Conservation (phyloP, 1,284 basidiomycete genomes). For the Melampsora americana region DNA sequence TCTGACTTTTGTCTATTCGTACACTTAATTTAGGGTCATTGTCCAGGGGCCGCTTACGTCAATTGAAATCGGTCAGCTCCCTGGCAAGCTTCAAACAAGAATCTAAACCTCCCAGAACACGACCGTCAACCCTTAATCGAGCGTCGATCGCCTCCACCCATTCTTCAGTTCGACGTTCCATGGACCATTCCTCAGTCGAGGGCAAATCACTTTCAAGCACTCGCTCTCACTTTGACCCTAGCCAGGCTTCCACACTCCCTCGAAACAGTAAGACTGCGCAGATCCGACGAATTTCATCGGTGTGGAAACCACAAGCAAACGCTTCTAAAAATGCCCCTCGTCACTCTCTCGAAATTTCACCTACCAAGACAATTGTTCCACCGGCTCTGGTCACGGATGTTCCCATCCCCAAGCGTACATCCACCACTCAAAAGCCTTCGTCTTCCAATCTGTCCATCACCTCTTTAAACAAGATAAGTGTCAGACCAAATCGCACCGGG, state of each 20-base stretch:
- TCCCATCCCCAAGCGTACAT: slow-evolving; percentile 3
- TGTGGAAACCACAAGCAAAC: not conserved
- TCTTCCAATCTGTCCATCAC: not conserved
- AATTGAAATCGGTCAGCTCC: not conserved
- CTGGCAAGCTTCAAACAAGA: not conserved
- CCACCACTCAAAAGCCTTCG: slow-evolving; percentile 22
- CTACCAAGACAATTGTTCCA: not conserved
- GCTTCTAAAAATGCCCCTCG: not conserved
- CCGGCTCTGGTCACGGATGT: slow-evolving; percentile 11
- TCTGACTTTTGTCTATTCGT: not conserved
- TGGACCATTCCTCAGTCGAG: not conserved
- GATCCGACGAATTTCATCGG: slow-evolving; percentile 9
- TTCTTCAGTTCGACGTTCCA: slow-evolving; percentile 1
- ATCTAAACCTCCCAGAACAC: not conserved
- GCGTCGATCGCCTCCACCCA: not conserved
- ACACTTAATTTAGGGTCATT: not conserved
- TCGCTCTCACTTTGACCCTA: not conserved
- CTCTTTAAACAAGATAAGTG: not conserved
- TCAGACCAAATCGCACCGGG: not conserved
- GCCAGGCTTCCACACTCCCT: not conserved
- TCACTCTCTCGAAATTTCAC: not conserved
- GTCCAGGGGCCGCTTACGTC: not conserved
- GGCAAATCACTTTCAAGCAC: not conserved
- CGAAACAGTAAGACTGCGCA: not conserved
- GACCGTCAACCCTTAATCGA: not conserved